Evolutionary conservation across 192 early-diverging fungal genomes (phyloP).

Genomic region (Coemansia nantahalensis): DNA sequence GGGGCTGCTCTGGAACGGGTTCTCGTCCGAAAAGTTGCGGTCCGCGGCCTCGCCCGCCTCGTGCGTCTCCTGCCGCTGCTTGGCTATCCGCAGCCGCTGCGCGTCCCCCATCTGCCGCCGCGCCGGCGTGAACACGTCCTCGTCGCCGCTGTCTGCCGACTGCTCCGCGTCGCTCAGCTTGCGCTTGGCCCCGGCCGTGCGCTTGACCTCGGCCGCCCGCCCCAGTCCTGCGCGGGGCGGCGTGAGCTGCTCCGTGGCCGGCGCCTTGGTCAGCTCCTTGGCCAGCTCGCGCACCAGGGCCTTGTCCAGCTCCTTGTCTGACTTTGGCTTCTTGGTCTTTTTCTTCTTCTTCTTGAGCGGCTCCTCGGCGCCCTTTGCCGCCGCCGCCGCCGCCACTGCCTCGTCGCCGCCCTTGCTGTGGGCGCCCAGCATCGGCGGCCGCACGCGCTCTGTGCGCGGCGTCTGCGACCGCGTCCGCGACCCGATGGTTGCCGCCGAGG

Average conservation of each 20-base stretch:
- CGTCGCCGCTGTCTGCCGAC: slow-evolving; percentile 26
- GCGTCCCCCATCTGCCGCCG: background rate
- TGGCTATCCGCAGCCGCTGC: slow-evolving; percentile 6
- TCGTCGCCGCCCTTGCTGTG: background rate
- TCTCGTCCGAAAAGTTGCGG: slow-evolving; percentile 42
- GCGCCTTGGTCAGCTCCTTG: too few relatives aligned
- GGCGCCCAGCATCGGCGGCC: background rate
- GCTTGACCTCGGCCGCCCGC: slow-evolving; percentile 10
- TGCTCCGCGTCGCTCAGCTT: slow-evolving; percentile 34
- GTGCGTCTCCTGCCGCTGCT: background rate
- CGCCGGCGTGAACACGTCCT: slow-evolving; percentile 19
- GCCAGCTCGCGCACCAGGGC: too few relatives aligned
- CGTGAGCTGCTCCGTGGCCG: background rate
- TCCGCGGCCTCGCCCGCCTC: background rate
- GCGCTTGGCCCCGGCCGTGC: slow-evolving; percentile 25
- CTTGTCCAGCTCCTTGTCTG: too few relatives aligned
- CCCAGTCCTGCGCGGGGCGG: slow-evolving; percentile 3
- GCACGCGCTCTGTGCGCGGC: slow-evolving; percentile 5
- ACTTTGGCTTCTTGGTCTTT: background rate
- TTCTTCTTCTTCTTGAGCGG: slow-evolving; percentile 10
- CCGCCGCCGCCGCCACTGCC: background rate
- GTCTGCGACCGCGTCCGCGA: slow-evolving; percentile 19
- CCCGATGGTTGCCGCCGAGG: slow-evolving; percentile 4
- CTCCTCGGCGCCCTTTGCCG: background rate
- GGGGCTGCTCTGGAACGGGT: slow-evolving; percentile 54